Evolutionary conservation across 108 stramenopile species (phyloP).

Genomic region (Cylindrotheca closterium): DNA sequence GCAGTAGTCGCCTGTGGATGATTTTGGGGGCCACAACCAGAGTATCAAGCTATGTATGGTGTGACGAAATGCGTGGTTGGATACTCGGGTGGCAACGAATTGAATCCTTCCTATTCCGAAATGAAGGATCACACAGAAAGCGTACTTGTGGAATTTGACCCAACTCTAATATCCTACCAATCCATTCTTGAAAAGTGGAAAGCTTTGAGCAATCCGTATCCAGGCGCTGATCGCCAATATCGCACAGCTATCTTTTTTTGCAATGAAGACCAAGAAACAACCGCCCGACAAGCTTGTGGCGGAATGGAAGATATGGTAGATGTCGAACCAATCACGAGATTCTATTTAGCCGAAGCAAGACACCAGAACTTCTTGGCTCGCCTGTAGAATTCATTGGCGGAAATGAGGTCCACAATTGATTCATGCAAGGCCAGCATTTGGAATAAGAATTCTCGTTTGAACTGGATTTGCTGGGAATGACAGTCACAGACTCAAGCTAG

Average conservation of each 20-base stretch:
- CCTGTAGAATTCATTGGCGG: too few relatives aligned
- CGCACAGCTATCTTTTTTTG: slow-evolving; percentile 54
- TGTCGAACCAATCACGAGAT: slow-evolving; percentile 47
- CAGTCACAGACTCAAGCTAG: too few relatives aligned
- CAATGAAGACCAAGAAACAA: slow-evolving; percentile 40
- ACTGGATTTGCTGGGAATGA: too few relatives aligned
- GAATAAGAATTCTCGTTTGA: too few relatives aligned
- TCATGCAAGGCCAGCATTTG: too few relatives aligned
- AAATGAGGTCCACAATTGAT: too few relatives aligned
- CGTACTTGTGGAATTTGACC: slow-evolving; percentile 57
- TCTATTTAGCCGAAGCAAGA: slow-evolving; percentile 65
- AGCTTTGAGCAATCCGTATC: slow-evolving; percentile 36
- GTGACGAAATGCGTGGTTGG: slow-evolving; percentile 59
- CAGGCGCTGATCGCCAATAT: slow-evolving; percentile 56
- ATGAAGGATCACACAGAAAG: slow-evolving; percentile 69
- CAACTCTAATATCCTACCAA: slow-evolving; percentile 43
- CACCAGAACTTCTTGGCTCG: slow-evolving; percentile 68
- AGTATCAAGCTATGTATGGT: slow-evolving; percentile 48
- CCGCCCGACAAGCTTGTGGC: slow-evolving; percentile 31
- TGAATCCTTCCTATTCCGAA: slow-evolving; percentile 51
- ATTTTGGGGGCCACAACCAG: slow-evolving; percentile 74
- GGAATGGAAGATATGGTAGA: slow-evolving; percentile 51
- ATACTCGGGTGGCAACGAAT: slow-evolving; percentile 54
- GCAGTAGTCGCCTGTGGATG: slow-evolving; percentile 58
- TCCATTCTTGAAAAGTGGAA: slow-evolving; percentile 54